phyloP scores from a whole-genome alignment of 441 rosid genomes.

The Sinapis alba region DNA sequence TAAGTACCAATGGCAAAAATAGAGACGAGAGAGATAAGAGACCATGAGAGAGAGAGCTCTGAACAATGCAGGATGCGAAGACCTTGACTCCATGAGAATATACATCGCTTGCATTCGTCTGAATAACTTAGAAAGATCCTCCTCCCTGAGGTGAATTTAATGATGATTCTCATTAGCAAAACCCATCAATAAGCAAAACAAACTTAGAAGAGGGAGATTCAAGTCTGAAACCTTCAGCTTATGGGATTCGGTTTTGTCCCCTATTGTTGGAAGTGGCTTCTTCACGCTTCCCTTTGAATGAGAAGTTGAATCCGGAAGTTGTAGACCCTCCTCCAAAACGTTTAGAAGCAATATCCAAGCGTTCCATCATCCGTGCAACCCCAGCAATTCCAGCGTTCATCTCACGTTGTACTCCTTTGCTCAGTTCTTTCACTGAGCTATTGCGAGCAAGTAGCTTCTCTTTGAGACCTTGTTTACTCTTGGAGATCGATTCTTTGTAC shows the following conservation, averaged over 20 bases:
- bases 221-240: conserved; percentile 51
- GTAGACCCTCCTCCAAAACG: conserved; percentile 49
- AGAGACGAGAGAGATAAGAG: not conserved
- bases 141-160: conserved; percentile 24
- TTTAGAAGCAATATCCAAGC: conserved; percentile 69
- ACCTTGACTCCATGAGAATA: conserved; percentile 29
- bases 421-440: conserved; percentile 78
- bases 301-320: conserved; percentile 42
- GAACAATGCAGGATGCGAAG: conserved; percentile 40
- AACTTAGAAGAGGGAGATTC: not conserved
- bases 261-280: conserved; percentile 37
- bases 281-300: conserved; percentile 60
- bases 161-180: conserved; percentile 15
- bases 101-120: conserved; percentile 45
- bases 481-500: conserved; percentile 82
- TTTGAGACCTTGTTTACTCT: conserved; percentile 76
- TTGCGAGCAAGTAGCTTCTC: conserved; percentile 84
- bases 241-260: conserved; percentile 33
- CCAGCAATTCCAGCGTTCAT: conserved; percentile 90
- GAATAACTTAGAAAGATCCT: conserved; percentile 20
- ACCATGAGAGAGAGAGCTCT: conserved; percentile 9
- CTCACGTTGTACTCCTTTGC: conserved; percentile 90
- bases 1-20: not conserved
- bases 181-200: conserved; percentile 5
- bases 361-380: conserved; percentile 79